phyloP scores from a whole-genome alignment of 2,329 filamentous ascomycete species.

The Coniochaeta ligniaria region DNA sequence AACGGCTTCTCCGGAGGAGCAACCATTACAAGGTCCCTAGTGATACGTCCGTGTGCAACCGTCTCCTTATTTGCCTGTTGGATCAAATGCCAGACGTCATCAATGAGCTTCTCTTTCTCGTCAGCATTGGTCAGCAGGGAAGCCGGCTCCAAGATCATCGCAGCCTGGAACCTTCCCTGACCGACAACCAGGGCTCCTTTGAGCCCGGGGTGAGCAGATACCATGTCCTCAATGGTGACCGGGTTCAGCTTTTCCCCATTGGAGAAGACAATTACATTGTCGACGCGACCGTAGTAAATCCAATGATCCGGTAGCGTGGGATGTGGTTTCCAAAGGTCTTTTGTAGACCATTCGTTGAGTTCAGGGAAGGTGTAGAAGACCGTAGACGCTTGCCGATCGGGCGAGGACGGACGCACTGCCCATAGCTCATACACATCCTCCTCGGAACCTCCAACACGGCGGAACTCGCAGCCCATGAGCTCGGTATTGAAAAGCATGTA shows the following conservation, averaged over 20 bases:
- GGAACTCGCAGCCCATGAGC: slow-evolving; percentile 33
- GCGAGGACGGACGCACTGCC: too few species aligned
- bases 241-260: slow-evolving; percentile 46
- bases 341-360: slow-evolving; percentile 31
- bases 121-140: slow-evolving; percentile 13
- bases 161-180: slow-evolving; percentile 35
- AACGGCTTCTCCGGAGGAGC: slow-evolving; percentile 34
- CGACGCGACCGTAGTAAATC: slow-evolving; percentile 25
- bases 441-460: slow-evolving; percentile 16
- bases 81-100: slow-evolving; percentile 34
- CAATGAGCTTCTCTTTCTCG: slow-evolving; percentile 22
- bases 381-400: slow-evolving; percentile 4
- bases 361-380: slow-evolving; percentile 30
- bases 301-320: slow-evolving; percentile 28
- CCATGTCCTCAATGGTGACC: slow-evolving; percentile 31
- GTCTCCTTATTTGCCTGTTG: slow-evolving; percentile 33
- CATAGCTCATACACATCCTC: slow-evolving; percentile 25
- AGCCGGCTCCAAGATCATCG: slow-evolving; percentile 37
- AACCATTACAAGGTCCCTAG: slow-evolving; percentile 28
- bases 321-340: slow-evolving; percentile 34
- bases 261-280: slow-evolving; percentile 41
- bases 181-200: slow-evolving; percentile 38
- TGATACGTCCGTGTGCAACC: slow-evolving; percentile 38
- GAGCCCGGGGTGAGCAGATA: slow-evolving; percentile 29
- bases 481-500: slow-evolving; percentile 35